Percentiles rank a stretch among this genome's conserved stretches.
Conservation (phyloP, 805 yeast genomes). For the Kuraishia piskuri region DNA sequence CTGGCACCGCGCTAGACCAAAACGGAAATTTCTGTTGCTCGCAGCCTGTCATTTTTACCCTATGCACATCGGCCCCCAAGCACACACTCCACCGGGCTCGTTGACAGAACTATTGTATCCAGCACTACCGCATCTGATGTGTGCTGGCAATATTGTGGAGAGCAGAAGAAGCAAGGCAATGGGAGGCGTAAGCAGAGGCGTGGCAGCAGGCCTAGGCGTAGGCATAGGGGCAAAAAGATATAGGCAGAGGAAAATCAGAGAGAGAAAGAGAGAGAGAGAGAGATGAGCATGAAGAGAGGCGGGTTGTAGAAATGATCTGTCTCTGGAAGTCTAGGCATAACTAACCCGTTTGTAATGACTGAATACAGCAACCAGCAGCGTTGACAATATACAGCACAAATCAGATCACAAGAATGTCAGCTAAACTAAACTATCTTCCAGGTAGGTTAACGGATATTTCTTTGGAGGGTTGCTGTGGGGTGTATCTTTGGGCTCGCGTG, state of each 20-base stretch:
- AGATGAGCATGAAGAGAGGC: not conserved
- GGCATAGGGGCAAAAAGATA: not conserved
- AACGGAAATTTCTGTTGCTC: not conserved
- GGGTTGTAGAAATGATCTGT: not conserved
- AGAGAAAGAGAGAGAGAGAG: not conserved
- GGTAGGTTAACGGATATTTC: conserved; percentile 4
- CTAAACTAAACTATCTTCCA: conserved; percentile 19
- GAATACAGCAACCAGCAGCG: too few species aligned
- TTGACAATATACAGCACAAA: too few species aligned
- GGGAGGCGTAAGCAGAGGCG: not conserved
- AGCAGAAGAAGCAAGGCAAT: not conserved
- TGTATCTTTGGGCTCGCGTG: too few species aligned
- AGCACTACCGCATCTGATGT: not conserved
- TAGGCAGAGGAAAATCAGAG: not conserved
- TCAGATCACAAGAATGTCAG: conserved; percentile 2
- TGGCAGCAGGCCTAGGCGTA: not conserved
- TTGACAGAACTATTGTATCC: too few species aligned
- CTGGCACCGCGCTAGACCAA: not conserved
- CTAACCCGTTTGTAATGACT: too few species aligned
- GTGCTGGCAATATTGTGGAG: not conserved
- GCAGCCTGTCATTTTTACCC: not conserved
- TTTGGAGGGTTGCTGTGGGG: not conserved
- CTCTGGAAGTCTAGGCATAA: too few species aligned
- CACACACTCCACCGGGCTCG: too few species aligned
- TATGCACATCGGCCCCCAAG: too few species aligned